Evolutionary conservation across 805 yeast species (phyloP), one percentile per base, ranked within the genome.

Genomic region (Sugiyamaella boreocaroliniensis): DNA sequence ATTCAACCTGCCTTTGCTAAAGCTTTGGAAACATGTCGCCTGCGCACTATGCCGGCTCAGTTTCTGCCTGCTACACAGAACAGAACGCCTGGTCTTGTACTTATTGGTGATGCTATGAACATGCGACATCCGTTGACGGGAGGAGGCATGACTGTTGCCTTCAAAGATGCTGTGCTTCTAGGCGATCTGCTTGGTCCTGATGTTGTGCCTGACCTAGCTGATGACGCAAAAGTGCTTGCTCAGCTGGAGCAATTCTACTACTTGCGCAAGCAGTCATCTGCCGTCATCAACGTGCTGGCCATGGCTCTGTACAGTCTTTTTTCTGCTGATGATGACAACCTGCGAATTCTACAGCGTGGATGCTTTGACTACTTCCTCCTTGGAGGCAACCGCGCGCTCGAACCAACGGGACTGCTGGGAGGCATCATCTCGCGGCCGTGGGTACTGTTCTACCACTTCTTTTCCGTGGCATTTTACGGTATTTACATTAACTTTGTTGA

Each of bases 81-180:
- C 65, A 74, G 74, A 29, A 75, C 80, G 43, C 83, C 82, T 10
- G 99, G 99, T 11, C 72, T 89, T 46, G 74, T 93, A 40, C 76
- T 92, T 59, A 66, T 93, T 37, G 99, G 99, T 47, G 99, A 93
- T 68, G 87, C 99, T 1, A 76, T 90, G 61, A 93, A 93, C 68
- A 93, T 93, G 97, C 79, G 99, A 67, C 99, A 93, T 68, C 99
- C 99, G 26, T 78, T 93, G 56, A 93, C 98, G 1, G 99, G 99
- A 50, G 99, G 99, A 58, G 99, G 99, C 56, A 93, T 93, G 99
- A 89, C 98, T 22, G 99, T 93, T 43, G 97, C 97, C 1, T 73
- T 93, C 55, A 86, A 83, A 65, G 99, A 93, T 68, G 86, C 88
- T 3, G 85, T 78, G 0, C 66, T 86, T 34, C 74, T 89, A 45